These are phyloP conservation scores for Coemansia sp. DNA, from an alignment of 192 early-diverging fungal genomes.

Conservation along the genomic window DNA sequence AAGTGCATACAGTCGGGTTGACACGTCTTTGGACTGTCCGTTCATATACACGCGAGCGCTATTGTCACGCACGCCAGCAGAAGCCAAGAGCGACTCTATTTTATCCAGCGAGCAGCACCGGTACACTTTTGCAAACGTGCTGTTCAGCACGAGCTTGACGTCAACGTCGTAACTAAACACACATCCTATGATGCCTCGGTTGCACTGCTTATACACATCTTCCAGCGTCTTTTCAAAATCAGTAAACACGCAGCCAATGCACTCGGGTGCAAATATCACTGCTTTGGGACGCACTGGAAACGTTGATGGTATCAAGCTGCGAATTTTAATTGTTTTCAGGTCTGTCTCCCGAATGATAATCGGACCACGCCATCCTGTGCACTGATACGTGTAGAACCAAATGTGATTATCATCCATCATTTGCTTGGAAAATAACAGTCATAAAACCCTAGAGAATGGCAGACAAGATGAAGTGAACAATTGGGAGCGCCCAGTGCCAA, in stretches of 20 bases:
- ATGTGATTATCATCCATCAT: background rate
- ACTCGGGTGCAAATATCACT: background rate
- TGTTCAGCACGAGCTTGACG: background rate
- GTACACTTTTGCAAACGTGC: background rate
- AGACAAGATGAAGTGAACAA: too few species aligned
- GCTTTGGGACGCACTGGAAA: background rate
- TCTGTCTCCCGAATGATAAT: background rate
- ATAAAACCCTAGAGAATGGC: background rate
- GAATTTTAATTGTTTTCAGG: background rate
- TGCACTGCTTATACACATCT: background rate
- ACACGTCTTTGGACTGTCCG: background rate
- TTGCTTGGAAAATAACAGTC: background rate
- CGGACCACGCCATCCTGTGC: background rate
- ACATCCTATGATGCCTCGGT: background rate
- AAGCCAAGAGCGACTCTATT: background rate
- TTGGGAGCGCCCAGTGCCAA: too few species aligned
- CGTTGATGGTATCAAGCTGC: background rate
- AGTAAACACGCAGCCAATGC: background rate
- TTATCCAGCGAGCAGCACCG: background rate
- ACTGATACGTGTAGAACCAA: conserved; percentile 1
- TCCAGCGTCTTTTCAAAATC: background rate
- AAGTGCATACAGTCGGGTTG: background rate
- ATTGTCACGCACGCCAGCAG: background rate
- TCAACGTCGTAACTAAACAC: background rate
- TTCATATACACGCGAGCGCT: background rate